Evolutionary conservation across 148 eudicot genomes (phyloP).

Genomic region (Heliamphora exappendiculata): DNA sequence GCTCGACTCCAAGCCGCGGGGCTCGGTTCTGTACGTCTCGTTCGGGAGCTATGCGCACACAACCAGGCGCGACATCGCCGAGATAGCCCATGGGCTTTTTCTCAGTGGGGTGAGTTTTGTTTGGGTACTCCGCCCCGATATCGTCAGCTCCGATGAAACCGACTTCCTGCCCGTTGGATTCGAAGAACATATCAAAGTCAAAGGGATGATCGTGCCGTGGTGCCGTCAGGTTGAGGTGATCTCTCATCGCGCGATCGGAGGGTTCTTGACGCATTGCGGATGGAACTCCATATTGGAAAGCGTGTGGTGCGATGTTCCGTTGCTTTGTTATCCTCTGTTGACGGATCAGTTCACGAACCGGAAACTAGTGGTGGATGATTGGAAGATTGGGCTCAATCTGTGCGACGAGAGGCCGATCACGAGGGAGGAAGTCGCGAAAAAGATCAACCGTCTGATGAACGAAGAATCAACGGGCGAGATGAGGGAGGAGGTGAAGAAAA

Average conservation of each 20-base stretch:
- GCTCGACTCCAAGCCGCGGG: conserved; percentile 36
- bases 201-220: conserved; percentile 40
- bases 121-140: conserved; percentile 44
- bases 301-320: conserved; percentile 28
- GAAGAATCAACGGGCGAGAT: conserved; percentile 13
- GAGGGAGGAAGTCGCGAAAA: conserved; percentile 19
- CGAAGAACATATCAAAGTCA: conserved; percentile 10
- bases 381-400: conserved; percentile 31
- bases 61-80: conserved; percentile 27
- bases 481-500: conserved; percentile 7
- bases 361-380: conserved; percentile 37
- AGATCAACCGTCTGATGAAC: conserved; percentile 22
- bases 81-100: conserved; percentile 39
- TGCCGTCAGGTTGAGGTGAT: conserved; percentile 33
- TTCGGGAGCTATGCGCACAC: conserved; percentile 47
- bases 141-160: conserved; percentile 25
- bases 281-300: conserved; percentile 47
- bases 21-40: conserved; percentile 37
- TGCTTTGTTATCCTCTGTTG: conserved; percentile 34
- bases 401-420: conserved; percentile 8
- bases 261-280: conserved; percentile 43
- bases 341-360: conserved; percentile 39
- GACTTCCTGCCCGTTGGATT: conserved; percentile 34
- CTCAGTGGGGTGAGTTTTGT: conserved; percentile 37
- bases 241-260: conserved; percentile 33